Evolutionary conservation across 495 filamentous ascomycete genomes (phyloP).

Genomic region (Chaetomidium leptoderma): DNA sequence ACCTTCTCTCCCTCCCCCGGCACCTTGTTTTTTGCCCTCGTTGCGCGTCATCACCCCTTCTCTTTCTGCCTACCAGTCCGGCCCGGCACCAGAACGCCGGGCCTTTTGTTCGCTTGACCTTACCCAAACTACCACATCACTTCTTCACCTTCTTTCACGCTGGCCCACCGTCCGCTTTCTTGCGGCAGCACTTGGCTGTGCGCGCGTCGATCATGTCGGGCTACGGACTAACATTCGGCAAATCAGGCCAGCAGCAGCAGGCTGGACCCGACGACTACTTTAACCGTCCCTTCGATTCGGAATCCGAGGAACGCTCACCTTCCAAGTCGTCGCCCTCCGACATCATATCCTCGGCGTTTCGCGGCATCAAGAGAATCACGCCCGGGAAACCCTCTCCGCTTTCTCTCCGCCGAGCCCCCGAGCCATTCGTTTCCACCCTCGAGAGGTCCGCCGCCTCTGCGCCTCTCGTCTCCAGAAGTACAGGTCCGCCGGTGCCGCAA

Average conservation of each 20-base stretch:
- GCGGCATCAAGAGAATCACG: conserved; percentile 47
- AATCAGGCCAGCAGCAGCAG: conserved; percentile 30
- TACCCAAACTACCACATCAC: neutral
- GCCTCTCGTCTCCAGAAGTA: conserved; percentile 23
- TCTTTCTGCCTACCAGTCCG: neutral
- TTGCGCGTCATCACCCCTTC: conserved; percentile 1
- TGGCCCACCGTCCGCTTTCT: conserved; percentile 11
- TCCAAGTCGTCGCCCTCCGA: conserved; percentile 40
- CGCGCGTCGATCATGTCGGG: conserved; percentile 27
- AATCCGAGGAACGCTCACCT: conserved; percentile 37
- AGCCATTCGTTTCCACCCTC: conserved; percentile 18
- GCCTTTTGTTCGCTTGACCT: neutral
- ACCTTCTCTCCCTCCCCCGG: conserved; percentile 6
- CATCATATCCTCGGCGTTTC: conserved; percentile 47
- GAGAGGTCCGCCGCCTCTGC: conserved; percentile 28
- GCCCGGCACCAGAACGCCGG: neutral
- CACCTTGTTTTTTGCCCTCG: neutral
- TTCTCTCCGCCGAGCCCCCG: conserved; percentile 29
- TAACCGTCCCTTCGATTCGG: conserved; percentile 35
- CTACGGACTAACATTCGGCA: conserved; percentile 30
- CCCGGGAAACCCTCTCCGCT: conserved; percentile 36
- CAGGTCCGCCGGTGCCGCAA: conserved; percentile 25
- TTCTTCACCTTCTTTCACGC: neutral
- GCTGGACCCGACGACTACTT: conserved; percentile 22
- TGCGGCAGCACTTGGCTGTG: conserved; percentile 15